phyloP scores from a whole-genome alignment of 2,329 filamentous ascomycete genomes.

The Apiospora sp. region DNA sequence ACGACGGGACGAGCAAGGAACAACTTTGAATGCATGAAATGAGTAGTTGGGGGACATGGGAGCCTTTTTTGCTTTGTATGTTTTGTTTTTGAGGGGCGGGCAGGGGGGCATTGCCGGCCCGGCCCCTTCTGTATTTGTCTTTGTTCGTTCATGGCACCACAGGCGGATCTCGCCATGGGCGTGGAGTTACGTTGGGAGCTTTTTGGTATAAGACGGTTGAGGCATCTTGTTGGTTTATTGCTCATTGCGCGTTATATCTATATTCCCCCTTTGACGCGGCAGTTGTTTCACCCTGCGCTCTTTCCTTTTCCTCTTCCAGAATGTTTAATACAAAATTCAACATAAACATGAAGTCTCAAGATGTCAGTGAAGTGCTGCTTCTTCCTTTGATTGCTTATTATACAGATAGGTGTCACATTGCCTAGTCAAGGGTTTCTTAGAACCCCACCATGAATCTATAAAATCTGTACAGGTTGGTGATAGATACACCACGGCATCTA shows the following conservation, averaged over 20 bases:
- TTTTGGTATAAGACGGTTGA: neutral
- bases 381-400: neutral
- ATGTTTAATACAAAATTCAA: slow-evolving; percentile 5
- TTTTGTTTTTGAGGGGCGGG: slow-evolving; percentile 10
- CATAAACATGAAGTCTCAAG: neutral
- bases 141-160: neutral
- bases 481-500: neutral
- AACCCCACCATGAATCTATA: neutral
- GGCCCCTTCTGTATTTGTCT: slow-evolving; percentile 22
- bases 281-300: slow-evolving; percentile 9
- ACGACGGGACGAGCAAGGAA: neutral
- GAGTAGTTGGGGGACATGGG: neutral
- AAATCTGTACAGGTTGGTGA: neutral
- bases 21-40: slow-evolving; percentile 12
- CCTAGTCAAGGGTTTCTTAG: neutral
- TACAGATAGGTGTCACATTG: slow-evolving; percentile 18
- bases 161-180: slow-evolving; percentile 22
- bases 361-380: slow-evolving; percentile 1
- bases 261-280: slow-evolving; percentile 23
- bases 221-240: slow-evolving; percentile 1
- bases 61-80: slow-evolving; percentile 8
- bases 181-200: slow-evolving; percentile 27
- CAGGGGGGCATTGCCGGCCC: neutral
- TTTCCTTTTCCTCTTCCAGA: neutral
- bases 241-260: slow-evolving; percentile 15